phyloP scores from a whole-genome alignment of 2,329 filamentous ascomycete genomes.

The Emergomyces pasteurianus region DNA sequence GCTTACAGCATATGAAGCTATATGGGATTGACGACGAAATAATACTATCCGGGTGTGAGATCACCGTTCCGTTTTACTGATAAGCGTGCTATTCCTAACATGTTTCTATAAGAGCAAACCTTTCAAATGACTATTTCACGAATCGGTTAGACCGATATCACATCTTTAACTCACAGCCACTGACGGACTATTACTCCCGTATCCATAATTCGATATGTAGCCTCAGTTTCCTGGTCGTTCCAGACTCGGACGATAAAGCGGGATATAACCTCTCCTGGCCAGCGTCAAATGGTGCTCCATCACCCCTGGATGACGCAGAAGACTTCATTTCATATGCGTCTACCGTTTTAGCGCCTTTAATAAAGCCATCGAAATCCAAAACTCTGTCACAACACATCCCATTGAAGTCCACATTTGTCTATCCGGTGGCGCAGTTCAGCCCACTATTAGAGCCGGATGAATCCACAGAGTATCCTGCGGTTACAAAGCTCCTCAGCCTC shows the following conservation, averaged over 20 bases:
- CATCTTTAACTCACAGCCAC: slow-evolving; percentile 63
- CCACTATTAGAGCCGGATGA: slow-evolving; percentile 66
- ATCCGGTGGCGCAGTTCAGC: slow-evolving; percentile 78
- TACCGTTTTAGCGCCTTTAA: slow-evolving; percentile 51
- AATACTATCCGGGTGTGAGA: slow-evolving; percentile 68
- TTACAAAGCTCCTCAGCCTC: slow-evolving; percentile 60
- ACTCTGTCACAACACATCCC: slow-evolving; percentile 18
- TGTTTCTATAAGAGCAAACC: slow-evolving; percentile 52
- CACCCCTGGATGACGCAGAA: slow-evolving; percentile 58
- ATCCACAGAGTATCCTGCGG: slow-evolving; percentile 77
- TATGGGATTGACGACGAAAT: slow-evolving; percentile 94
- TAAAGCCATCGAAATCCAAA: slow-evolving; percentile 40
- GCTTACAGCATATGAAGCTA: slow-evolving; percentile 96
- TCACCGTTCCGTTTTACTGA: background rate
- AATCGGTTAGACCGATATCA: slow-evolving; percentile 94
- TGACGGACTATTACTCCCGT: slow-evolving; percentile 70
- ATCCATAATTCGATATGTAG: slow-evolving; percentile 67
- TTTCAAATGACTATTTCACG: slow-evolving; percentile 90
- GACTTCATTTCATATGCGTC: slow-evolving; percentile 61
- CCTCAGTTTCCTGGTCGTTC: slow-evolving; percentile 69
- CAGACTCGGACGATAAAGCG: slow-evolving; percentile 32
- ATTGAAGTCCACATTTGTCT: slow-evolving; percentile 58
- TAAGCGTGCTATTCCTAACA: slow-evolving; percentile 3
- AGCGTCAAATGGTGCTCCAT: slow-evolving; percentile 56
- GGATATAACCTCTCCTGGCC: slow-evolving; percentile 61